Evolutionary conservation across 2,329 filamentous ascomycete species (phyloP).

Genomic region (Hypoxylon sp.): DNA sequence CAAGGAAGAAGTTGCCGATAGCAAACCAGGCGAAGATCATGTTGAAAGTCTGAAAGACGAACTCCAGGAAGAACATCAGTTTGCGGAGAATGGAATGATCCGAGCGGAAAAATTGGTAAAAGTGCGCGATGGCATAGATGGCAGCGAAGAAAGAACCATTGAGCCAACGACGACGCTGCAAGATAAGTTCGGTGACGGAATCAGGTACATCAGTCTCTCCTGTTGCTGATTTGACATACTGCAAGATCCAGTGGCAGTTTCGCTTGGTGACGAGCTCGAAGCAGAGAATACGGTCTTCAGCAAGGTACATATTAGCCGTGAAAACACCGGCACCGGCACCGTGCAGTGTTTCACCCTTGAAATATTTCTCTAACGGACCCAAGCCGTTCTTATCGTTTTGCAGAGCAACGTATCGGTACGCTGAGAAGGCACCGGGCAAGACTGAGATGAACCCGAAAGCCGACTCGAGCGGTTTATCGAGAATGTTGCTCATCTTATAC

Average conservation of each 20-base stretch:
- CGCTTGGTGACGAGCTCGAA: constrained; percentile 98
- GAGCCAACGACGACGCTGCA: constrained; percentile 96
- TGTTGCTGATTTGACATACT: constrained; percentile 97
- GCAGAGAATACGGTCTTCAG: constrained; percentile 93
- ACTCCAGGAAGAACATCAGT: constrained; percentile 91
- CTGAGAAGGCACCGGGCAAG: constrained; percentile 92
- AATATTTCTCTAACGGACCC: constrained; percentile 96
- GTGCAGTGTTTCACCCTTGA: constrained; percentile 98
- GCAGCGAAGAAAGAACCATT: constrained; percentile 99
- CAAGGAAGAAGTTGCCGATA: constrained; percentile 98
- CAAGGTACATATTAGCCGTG: constrained; percentile 95
- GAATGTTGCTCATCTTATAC: constrained; percentile 99
- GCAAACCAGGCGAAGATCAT: constrained; percentile 99
- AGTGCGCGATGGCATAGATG: constrained; percentile 94
- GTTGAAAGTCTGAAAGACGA: constrained; percentile 92
- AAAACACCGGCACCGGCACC: constrained; percentile 97
- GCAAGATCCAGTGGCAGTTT: constrained; percentile 96
- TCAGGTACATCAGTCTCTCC: constrained; percentile 98
- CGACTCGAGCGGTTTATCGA: constrained; percentile 96
- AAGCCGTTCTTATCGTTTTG: constrained; percentile 98
- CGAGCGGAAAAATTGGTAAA: constrained; percentile 95
- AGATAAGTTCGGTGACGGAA: constrained; percentile 91
- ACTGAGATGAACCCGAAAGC: constrained; percentile 99
- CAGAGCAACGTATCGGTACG: constrained; percentile 94
- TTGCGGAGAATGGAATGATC: constrained; percentile 91